Evolutionary conservation across 139 green algal genomes (phyloP).

Genomic region (Parachlorella kessleri): DNA sequence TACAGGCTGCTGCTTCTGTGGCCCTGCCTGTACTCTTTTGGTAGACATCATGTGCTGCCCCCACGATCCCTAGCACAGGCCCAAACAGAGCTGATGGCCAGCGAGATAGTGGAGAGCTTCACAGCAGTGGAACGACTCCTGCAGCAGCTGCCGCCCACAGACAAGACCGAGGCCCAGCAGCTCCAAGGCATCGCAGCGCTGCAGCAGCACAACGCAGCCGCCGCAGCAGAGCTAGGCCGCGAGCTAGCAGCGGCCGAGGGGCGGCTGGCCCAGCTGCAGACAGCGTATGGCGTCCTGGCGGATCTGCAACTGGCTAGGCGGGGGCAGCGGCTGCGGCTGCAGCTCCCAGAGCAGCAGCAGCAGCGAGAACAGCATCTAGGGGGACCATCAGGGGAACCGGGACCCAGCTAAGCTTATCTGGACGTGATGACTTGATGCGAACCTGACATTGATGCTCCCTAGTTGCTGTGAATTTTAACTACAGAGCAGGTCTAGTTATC

Average conservation of each 20-base stretch:
- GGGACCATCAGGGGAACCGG: no score
- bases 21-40: no score
- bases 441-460: no score
- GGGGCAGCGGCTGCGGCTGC: not conserved
- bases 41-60: no score
- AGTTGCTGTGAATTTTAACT: not conserved
- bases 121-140: conserved; percentile 10
- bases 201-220: conserved; percentile 22
- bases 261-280: conserved; percentile 25
- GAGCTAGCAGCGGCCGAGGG: conserved; percentile 5
- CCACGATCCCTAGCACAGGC: no score
- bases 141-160: conserved; percentile 6
- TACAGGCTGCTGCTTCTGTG: no score
- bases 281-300: conserved; percentile 16
- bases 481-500: not conserved
- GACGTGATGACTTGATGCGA: no score
- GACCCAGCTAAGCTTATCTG: no score
- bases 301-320: conserved; percentile 1
- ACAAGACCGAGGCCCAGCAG: conserved; percentile 2
- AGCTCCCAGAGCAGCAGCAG: not conserved
- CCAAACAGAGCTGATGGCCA: conserved; percentile 20
- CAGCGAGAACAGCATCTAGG: no score
- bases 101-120: conserved; percentile 6
- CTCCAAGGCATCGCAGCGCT: conserved; percentile 10
- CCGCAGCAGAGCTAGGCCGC: conserved; percentile 5